A percentile compares a stretch with the other conserved stretches of the same genome.
These are phyloP conservation scores for Salix arbutifolia DNA, from an alignment of 345 rosid species.

Conservation along the genomic window DNA sequence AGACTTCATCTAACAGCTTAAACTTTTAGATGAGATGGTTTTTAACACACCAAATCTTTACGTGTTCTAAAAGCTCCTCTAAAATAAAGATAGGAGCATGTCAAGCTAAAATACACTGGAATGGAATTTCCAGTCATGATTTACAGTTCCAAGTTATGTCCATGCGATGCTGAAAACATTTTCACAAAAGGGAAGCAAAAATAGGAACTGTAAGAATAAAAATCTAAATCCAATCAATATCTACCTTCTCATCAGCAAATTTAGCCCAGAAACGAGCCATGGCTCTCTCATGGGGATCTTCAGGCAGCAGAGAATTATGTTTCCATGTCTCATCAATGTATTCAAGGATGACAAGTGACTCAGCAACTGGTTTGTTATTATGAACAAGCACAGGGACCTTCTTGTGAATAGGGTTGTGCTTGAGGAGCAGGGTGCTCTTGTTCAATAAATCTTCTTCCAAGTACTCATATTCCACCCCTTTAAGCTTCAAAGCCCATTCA, in stretches of 20 bases:
- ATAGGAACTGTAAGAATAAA: not conserved
- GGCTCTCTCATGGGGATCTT: conserved; percentile 8
- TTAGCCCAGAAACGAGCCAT: conserved; percentile 11
- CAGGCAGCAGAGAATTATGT: not conserved
- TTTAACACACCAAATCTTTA: too few species aligned
- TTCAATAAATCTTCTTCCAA: conserved; percentile 3
- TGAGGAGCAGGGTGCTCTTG: conserved; percentile 8
- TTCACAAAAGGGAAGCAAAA: not conserved
- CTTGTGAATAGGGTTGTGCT: conserved; percentile 15
- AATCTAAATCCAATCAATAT: not conserved
- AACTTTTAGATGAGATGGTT: too few species aligned
- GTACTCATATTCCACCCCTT: conserved; percentile 16
- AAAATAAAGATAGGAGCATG: not conserved
- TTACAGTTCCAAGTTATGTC: too few species aligned
- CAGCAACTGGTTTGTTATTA: conserved; percentile 1
- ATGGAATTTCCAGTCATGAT: not conserved
- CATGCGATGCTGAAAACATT: not conserved
- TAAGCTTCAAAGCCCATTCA: conserved; percentile 19
- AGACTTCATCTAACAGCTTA: fast-evolving
- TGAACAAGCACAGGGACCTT: conserved; percentile 16
- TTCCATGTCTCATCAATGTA: conserved; percentile 14
- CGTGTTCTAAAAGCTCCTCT: not conserved
- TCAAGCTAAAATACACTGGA: not conserved
- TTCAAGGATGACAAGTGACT: conserved; percentile 16
- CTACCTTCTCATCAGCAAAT: conserved; percentile 17